A percentile compares a stretch with the other conserved stretches of the same genome.
Conservation (phyloP, 2,329 filamentous ascomycete genomes). For the Aspergillus sp. region DNA sequence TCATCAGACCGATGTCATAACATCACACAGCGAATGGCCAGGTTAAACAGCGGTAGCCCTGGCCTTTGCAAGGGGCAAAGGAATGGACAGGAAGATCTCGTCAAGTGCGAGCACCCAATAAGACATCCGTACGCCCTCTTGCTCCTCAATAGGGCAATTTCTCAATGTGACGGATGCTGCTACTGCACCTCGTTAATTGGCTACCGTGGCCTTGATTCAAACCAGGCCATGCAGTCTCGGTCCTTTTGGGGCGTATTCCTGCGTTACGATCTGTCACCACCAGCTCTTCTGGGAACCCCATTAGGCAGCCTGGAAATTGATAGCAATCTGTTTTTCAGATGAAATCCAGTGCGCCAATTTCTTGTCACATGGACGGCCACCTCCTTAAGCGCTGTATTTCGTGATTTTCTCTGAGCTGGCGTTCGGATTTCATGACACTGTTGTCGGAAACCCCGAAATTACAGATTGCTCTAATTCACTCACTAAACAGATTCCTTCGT, state of each 20-base stretch:
- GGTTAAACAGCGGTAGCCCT: slow-evolving; percentile 6
- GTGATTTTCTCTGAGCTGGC: background rate
- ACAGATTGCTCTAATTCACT: background rate
- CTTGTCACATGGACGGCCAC: background rate
- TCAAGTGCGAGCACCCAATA: slow-evolving; percentile 13
- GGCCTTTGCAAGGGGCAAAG: slow-evolving; percentile 12
- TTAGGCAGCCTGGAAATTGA: background rate
- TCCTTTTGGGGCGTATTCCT: background rate
- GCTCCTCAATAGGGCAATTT: slow-evolving; percentile 7
- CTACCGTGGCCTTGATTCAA: background rate
- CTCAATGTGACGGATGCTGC: slow-evolving; percentile 12
- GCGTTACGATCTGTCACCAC: slow-evolving; percentile 3
- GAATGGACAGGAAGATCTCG: slow-evolving; percentile 12
- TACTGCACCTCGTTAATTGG: slow-evolving; percentile 12
- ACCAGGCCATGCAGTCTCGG: background rate
- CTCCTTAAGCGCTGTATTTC: background rate
- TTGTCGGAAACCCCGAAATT: background rate
- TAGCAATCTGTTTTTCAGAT: background rate
- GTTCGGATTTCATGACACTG: background rate
- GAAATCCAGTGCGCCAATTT: background rate
- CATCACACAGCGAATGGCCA: background rate
- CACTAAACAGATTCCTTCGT: background rate
- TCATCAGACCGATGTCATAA: slow-evolving; percentile 6
- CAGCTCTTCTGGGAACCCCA: background rate
- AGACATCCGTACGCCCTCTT: slow-evolving; percentile 10